Conservation (phyloP, 2,329 filamentous ascomycete genomes). For the Xylariaceae sp. region DNA sequence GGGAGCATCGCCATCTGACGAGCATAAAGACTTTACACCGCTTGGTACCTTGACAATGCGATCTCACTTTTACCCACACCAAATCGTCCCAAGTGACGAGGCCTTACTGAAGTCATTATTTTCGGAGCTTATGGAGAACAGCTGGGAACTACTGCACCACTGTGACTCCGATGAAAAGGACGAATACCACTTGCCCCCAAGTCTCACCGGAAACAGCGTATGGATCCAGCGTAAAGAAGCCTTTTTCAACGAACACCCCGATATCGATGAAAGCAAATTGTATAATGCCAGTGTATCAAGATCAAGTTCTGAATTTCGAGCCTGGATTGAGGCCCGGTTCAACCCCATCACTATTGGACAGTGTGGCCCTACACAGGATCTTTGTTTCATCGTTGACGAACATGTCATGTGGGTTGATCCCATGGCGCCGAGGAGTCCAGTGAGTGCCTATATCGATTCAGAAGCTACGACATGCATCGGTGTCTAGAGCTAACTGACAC, state of each 20-base stretch:
- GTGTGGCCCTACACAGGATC: not conserved
- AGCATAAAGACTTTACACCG: too few relatives aligned
- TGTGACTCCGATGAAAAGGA: not conserved
- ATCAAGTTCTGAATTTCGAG: not conserved
- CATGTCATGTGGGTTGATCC: constrained; percentile 17
- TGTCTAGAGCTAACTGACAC: not conserved
- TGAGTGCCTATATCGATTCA: not conserved
- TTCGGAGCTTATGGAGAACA: not conserved
- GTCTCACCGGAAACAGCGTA: constrained; percentile 2
- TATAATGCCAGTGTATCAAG: not conserved
- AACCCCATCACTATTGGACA: not conserved
- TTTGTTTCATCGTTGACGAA: not conserved
- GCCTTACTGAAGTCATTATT: constrained; percentile 12
- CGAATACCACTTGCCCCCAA: not conserved
- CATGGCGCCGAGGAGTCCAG: not conserved
- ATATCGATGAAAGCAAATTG: not conserved
- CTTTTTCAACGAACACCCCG: not conserved
- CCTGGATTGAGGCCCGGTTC: constrained; percentile 11
- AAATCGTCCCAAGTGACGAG: constrained; percentile 6
- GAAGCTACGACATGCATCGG: not conserved
- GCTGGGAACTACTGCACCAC: not conserved
- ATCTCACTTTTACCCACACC: not conserved
- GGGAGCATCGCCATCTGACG: too few relatives aligned
- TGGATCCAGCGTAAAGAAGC: constrained; percentile 11
- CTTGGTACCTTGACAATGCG: not conserved